phyloP scores from a whole-genome alignment of 2,329 filamentous ascomycete species.

The Fusarium pseudocircinatum region DNA sequence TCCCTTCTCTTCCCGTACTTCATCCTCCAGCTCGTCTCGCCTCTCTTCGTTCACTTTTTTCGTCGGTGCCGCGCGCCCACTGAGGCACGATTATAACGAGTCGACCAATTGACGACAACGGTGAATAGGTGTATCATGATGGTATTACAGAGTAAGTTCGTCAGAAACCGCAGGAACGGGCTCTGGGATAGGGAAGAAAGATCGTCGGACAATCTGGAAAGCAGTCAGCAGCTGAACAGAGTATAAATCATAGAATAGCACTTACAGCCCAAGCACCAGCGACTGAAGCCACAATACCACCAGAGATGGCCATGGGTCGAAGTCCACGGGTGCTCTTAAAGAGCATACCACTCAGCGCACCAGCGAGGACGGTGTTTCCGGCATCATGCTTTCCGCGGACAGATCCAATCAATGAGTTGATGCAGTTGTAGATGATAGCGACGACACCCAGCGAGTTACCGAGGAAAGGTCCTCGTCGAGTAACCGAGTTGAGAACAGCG shows the following conservation, averaged over 20 bases:
- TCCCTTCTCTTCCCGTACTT: slow-evolving; percentile 22
- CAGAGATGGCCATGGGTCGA: slow-evolving; percentile 93
- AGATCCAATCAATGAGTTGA: slow-evolving; percentile 86
- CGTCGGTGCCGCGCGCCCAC: slow-evolving; percentile 4
- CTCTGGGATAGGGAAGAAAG: slow-evolving; percentile 54
- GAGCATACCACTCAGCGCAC: slow-evolving; percentile 87
- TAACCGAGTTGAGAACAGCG: slow-evolving; percentile 93
- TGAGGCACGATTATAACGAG: slow-evolving; percentile 36
- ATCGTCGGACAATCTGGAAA: slow-evolving; percentile 51
- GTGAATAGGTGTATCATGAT: slow-evolving; percentile 29
- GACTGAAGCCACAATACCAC: slow-evolving; percentile 85
- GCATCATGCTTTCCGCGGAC: slow-evolving; percentile 87
- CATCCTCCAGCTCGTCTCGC: slow-evolving; percentile 11
- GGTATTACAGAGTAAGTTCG: slow-evolving; percentile 46
- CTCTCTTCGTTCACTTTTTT: slow-evolving; percentile 20
- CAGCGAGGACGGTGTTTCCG: slow-evolving; percentile 86
- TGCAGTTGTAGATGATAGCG: slow-evolving; percentile 93
- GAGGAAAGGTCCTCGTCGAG: slow-evolving; percentile 89
- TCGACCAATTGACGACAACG: slow-evolving; percentile 24
- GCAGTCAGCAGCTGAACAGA: slow-evolving; percentile 1
- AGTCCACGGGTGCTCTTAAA: slow-evolving; percentile 96
- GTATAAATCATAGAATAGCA: slow-evolving; percentile 38
- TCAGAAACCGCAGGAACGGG: slow-evolving; percentile 42
- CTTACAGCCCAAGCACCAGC: slow-evolving; percentile 92
- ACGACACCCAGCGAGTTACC: slow-evolving; percentile 97